A percentile compares a stretch with the other conserved stretches of the same genome.
Evolutionary conservation across 805 yeast genomes (phyloP).

Genomic region (Ogataea angusta): DNA sequence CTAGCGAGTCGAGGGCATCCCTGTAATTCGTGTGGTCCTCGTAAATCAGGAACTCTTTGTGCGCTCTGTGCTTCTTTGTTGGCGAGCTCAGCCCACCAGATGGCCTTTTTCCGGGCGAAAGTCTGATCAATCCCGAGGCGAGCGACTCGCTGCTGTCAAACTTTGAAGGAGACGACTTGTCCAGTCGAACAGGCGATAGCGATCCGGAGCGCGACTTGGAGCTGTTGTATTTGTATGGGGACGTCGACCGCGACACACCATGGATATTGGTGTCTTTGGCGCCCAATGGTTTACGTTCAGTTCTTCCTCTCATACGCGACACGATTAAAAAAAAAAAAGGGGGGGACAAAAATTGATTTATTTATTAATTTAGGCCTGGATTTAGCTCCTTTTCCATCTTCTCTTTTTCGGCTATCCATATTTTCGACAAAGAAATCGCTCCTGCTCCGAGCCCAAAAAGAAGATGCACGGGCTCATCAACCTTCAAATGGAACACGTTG

Average conservation of each 20-base stretch:
- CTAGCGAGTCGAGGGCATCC: slow-evolving; percentile 6
- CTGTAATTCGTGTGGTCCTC: slow-evolving; percentile 18
- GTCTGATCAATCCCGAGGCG: slow-evolving; percentile 3
- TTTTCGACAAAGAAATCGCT: slow-evolving; percentile 29
- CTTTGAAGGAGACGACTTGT: slow-evolving; percentile 6
- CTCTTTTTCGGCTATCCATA: slow-evolving; percentile 27
- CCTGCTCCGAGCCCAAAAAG: slow-evolving; percentile 35
- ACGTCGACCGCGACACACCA: slow-evolving; percentile 8
- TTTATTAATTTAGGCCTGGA: not conserved
- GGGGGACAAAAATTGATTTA: not conserved
- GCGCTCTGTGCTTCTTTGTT: slow-evolving; percentile 11
- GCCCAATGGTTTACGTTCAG: slow-evolving; percentile 10
- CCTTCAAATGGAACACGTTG: slow-evolving; percentile 40
- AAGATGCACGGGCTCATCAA: slow-evolving; percentile 28
- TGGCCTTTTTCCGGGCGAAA: slow-evolving; percentile 14
- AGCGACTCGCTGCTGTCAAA: slow-evolving; percentile 14
- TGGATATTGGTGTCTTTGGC: slow-evolving; percentile 12
- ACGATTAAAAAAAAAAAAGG: slow-evolving; percentile 7
- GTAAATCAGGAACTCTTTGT: slow-evolving; percentile 18
- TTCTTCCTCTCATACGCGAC: slow-evolving; percentile 13
- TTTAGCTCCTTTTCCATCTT: slow-evolving; percentile 17
- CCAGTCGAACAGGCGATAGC: slow-evolving; percentile 5
- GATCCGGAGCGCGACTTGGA: slow-evolving; percentile 11
- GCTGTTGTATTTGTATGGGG: slow-evolving; percentile 5
- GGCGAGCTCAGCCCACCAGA: slow-evolving; percentile 12